phyloP scores from a whole-genome alignment of 495 filamentous ascomycete species.

The Cercophora samala region DNA sequence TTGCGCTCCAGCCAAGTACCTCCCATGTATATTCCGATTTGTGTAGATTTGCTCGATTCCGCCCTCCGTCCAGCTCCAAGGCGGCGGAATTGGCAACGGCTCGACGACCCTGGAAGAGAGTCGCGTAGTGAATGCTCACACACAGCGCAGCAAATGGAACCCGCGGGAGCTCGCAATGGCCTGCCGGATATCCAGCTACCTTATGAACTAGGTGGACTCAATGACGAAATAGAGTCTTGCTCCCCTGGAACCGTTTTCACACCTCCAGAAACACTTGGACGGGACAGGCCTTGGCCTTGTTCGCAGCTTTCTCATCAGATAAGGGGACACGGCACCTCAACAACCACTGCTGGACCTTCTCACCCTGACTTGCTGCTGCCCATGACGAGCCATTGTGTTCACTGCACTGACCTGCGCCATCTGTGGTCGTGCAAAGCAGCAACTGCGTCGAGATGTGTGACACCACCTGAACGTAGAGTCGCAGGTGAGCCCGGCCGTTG shows the following conservation, averaged over 20 bases:
- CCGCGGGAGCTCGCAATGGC: neutral
- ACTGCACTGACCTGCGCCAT: constrained; percentile 1
- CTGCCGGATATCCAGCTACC: neutral
- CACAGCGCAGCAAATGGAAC: neutral
- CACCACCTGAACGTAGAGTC: neutral
- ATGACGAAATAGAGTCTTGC: constrained; percentile 13
- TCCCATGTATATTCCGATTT: no score
- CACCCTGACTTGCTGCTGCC: neutral
- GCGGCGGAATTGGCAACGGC: no score
- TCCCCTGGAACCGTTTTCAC: neutral
- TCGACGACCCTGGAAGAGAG: constrained; percentile 9
- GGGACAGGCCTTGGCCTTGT: neutral
- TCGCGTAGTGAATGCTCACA: neutral
- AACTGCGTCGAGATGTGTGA: neutral
- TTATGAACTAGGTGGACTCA: constrained; percentile 2
- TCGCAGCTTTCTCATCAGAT: neutral
- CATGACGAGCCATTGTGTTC: neutral
- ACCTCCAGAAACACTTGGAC: neutral
- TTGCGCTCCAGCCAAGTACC: no score
- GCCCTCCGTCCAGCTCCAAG: no score
- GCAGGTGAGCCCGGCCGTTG: neutral
- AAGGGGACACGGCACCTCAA: no score
- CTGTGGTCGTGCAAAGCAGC: constrained; percentile 3
- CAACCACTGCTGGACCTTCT: no score
- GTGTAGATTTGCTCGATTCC: no score